A percentile compares a stretch with the other conserved stretches of the same genome.
Conservation (phyloP, 2,329 filamentous ascomycete genomes). For the Diaporthe batatas region DNA sequence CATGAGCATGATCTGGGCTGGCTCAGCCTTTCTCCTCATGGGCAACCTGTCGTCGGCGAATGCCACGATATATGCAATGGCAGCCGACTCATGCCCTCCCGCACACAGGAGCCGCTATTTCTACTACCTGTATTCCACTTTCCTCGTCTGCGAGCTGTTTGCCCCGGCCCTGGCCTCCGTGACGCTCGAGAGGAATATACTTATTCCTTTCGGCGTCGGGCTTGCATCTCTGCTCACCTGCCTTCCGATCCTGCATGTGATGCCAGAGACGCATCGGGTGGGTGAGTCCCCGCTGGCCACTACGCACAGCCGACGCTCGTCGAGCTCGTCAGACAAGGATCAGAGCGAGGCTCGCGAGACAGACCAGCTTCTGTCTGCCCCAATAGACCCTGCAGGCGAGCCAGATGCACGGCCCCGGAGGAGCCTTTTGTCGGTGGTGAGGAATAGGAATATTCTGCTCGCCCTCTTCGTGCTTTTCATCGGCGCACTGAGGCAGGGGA, state of each 20-base stretch:
- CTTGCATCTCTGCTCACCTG: conserved; percentile 32
- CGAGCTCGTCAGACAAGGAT: conserved; percentile 32
- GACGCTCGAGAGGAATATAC: conserved; percentile 37
- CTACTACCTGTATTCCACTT: conserved; percentile 43
- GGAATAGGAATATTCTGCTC: conserved; percentile 37
- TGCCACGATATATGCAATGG: conserved; percentile 42
- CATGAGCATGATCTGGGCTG: conserved; percentile 40
- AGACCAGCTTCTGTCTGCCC: conserved; percentile 23
- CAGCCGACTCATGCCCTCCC: conserved; percentile 41
- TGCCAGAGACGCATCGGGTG: conserved; percentile 40
- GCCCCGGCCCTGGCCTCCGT: conserved; percentile 39
- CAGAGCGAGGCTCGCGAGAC: conserved; percentile 38
- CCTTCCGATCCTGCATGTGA: conserved; percentile 35
- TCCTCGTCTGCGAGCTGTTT: conserved; percentile 41
- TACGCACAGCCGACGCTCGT: conserved; percentile 1
- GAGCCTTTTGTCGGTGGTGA: conserved; percentile 22
- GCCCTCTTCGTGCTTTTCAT: conserved; percentile 41
- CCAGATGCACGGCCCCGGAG: not conserved
- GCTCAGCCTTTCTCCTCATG: conserved; percentile 41
- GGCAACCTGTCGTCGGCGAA: conserved; percentile 42
- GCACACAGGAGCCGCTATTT: conserved; percentile 41
- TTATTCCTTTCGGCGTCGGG: conserved; percentile 40
- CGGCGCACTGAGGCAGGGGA: conserved; percentile 39
- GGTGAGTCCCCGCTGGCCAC: no score
- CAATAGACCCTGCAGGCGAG: not conserved